Evolutionary conservation across 1,139 yeast species (phyloP).

Genomic region (Nakaseomyces nivariensis): DNA sequence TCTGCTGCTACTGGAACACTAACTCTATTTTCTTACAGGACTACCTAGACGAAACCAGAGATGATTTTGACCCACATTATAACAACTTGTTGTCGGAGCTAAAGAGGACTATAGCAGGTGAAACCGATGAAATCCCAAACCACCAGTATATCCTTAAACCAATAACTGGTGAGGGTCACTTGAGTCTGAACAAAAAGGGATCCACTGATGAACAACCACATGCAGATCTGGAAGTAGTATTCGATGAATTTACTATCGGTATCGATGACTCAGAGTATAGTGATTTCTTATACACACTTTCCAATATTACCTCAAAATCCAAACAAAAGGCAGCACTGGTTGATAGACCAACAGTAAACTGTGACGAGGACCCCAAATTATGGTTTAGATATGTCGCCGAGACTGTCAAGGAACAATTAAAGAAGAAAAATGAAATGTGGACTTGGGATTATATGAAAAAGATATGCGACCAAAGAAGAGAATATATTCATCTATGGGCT

Average conservation of each 20-base stretch:
- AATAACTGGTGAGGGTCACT: conserved; percentile 77
- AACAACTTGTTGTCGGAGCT: conserved; percentile 3
- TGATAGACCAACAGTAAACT: conserved; percentile 51
- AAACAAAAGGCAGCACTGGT: conserved; percentile 44
- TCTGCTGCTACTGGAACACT: conserved; percentile 83
- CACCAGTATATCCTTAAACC: conserved; percentile 73
- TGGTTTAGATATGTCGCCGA: conserved; percentile 80
- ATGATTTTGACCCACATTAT: neutral
- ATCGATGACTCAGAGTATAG: conserved; percentile 79
- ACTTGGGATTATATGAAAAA: conserved; percentile 75
- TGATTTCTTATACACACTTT: conserved; percentile 71
- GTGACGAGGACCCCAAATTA: conserved; percentile 56
- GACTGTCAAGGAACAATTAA: conserved; percentile 68
- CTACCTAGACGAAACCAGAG: conserved; percentile 28
- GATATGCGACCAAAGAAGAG: conserved; percentile 61
- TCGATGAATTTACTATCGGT: conserved; percentile 80
- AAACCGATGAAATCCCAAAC: conserved; percentile 27
- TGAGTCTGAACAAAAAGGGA: conserved; percentile 72
- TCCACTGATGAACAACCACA: conserved; percentile 64
- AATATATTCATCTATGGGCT: conserved; percentile 65
- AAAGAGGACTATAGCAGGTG: conserved; percentile 33
- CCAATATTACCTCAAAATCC: conserved; percentile 70
- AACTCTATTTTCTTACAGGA: conserved; percentile 37
- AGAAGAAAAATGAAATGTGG: conserved; percentile 72
- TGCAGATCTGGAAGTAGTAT: conserved; percentile 62